Conservation (phyloP, 2,329 filamentous ascomycete genomes). For the Penicillium capsulatum region DNA sequence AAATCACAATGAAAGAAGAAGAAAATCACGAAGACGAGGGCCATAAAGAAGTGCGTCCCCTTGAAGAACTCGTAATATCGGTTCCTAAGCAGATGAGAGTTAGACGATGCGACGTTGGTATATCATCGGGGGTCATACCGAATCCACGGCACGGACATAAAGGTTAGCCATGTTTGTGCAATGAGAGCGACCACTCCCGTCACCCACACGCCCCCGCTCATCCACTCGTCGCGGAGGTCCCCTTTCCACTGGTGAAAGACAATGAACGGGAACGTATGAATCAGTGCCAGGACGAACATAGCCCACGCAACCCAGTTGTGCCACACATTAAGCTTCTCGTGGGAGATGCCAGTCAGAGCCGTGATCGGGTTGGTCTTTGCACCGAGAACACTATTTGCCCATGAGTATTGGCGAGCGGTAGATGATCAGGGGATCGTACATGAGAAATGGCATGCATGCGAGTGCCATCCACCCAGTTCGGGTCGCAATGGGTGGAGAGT, state of each 20-base stretch:
- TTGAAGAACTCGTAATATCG: constrained; percentile 61
- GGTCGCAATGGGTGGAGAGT: constrained; percentile 51
- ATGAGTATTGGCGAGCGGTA: background rate
- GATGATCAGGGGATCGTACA: constrained; percentile 26
- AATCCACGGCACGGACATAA: constrained; percentile 33
- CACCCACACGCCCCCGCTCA: constrained; percentile 47
- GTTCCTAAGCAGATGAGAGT: constrained; percentile 35
- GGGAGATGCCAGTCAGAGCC: constrained; percentile 51
- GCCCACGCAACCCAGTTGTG: constrained; percentile 52
- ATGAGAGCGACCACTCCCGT: constrained; percentile 54
- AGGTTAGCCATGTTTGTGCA: constrained; percentile 52
- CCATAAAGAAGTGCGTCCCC: constrained; percentile 51
- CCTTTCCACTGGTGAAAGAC: constrained; percentile 47
- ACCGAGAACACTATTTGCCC: constrained; percentile 37
- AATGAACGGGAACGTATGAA: constrained; percentile 58
- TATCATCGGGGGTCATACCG: constrained; percentile 13
- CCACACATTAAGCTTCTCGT: constrained; percentile 52
- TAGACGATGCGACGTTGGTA: background rate
- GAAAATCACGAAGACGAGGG: constrained; percentile 54
- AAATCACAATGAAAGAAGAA: constrained; percentile 60
- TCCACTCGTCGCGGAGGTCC: constrained; percentile 46
- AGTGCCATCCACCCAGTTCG: constrained; percentile 50
- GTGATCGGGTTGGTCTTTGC: constrained; percentile 55
- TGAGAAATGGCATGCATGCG: constrained; percentile 49
- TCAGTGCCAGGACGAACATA: constrained; percentile 52